These are phyloP conservation scores for Rhynchospora tenuis DNA, from an alignment of 176 grass and related monocot species.

Conservation along the genomic window DNA sequence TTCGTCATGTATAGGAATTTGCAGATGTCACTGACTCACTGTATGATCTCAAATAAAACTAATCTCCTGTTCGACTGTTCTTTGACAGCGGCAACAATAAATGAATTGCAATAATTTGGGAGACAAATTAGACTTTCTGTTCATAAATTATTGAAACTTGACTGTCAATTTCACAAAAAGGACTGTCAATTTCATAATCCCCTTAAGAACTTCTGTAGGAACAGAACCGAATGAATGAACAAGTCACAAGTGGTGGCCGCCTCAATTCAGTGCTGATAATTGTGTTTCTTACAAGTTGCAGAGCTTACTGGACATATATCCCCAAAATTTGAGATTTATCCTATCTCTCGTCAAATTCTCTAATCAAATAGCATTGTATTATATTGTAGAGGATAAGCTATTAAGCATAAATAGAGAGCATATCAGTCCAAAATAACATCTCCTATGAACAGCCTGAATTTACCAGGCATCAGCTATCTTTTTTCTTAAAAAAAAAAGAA, in stretches of 20 bases:
- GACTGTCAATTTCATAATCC: not conserved
- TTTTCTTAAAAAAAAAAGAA: too few species aligned
- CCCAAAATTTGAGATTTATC: not conserved
- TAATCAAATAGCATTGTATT: too few species aligned
- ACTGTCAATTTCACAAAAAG: not conserved
- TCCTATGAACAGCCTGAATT: too few species aligned
- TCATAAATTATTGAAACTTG: not conserved
- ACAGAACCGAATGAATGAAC: not conserved
- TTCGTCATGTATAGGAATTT: not conserved
- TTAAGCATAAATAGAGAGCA: too few species aligned
- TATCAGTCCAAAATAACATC: too few species aligned
- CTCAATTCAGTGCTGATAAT: not conserved
- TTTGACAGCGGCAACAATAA: not conserved
- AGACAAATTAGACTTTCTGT: not conserved
- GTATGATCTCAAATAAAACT: not conserved
- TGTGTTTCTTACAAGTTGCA: not conserved
- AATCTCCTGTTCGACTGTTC: slow-evolving; percentile 1
- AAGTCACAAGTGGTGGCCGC: not conserved
- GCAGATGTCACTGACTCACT: not conserved
- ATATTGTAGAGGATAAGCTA: too few species aligned
- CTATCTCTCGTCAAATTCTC: too few species aligned
- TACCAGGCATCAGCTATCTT: too few species aligned
- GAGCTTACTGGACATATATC: not conserved
- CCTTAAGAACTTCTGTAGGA: not conserved
- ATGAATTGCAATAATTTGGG: not conserved